Evolutionary conservation across 441 rosid species (phyloP).

Genomic region (Kokia cookei): DNA sequence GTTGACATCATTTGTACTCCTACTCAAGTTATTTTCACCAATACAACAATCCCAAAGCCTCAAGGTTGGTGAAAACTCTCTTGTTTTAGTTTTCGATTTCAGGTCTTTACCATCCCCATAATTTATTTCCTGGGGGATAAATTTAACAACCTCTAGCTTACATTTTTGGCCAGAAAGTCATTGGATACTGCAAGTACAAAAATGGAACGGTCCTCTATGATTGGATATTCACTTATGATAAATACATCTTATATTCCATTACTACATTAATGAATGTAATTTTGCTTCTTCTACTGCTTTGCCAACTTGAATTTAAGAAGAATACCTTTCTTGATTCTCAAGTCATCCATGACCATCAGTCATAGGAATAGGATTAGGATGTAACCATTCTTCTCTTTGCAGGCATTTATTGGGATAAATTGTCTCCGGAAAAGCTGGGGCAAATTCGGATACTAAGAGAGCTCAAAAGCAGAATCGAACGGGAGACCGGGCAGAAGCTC

Average conservation of each 20-base stretch:
- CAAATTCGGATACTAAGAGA: slow-evolving; percentile 79
- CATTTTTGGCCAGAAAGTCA: neutral
- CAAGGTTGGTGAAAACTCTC: slow-evolving; percentile 43
- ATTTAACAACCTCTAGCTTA: neutral
- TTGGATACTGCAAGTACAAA: neutral
- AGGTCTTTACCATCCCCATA: neutral
- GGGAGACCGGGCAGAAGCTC: slow-evolving; percentile 58
- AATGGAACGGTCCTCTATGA: neutral
- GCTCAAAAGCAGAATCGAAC: slow-evolving; percentile 59
- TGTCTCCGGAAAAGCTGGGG: slow-evolving; percentile 74
- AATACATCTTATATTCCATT: neutral
- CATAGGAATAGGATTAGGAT: neutral
- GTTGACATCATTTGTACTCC: slow-evolving; percentile 89
- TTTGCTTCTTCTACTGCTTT: neutral
- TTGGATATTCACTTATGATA: neutral
- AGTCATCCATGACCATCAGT: neutral
- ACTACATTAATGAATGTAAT: neutral
- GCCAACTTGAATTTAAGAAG: neutral
- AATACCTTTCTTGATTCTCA: neutral
- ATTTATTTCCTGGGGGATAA: neutral
- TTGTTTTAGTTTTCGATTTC: neutral
- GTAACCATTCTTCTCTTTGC: neutral
- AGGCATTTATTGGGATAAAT: slow-evolving; percentile 89
- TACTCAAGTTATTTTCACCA: slow-evolving; percentile 45
- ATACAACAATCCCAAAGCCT: slow-evolving; percentile 60